These are phyloP conservation scores for Oryza coarctata DNA, from an alignment of 176 grass and related monocot species.

Conservation along the genomic window DNA sequence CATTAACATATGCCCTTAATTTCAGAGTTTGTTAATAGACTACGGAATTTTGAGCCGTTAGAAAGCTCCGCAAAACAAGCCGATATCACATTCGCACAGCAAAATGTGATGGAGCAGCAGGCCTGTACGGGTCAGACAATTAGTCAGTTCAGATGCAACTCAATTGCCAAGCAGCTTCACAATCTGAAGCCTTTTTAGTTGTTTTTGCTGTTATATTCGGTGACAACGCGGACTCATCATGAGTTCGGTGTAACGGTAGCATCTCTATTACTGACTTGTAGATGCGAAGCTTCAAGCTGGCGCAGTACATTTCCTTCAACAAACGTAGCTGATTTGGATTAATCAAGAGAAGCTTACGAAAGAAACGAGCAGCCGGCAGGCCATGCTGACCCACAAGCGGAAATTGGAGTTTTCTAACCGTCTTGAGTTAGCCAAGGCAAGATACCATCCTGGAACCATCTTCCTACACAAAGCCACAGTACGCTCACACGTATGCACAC, in stretches of 20 bases:
- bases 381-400: not conserved
- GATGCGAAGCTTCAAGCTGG: not conserved
- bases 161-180: not conserved
- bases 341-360: no score
- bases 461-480: not conserved
- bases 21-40: no score
- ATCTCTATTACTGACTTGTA: not conserved
- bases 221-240: not conserved
- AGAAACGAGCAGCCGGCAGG: not conserved
- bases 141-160: not conserved
- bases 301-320: no score
- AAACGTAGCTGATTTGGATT: not conserved
- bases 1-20: no score
- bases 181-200: not conserved
- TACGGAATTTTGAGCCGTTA: no score
- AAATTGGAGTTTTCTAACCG: not conserved
- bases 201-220: not conserved
- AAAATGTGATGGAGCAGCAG: not conserved
- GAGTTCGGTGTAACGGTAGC: not conserved
- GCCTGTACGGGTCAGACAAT: not conserved
- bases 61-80: no score
- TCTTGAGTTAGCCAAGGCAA: not conserved
- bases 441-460: not conserved
- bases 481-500: not conserved
- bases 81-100: not conserved